Percentiles rank a stretch among this genome's conserved stretches.
These are phyloP conservation scores for Penicillium psychrosexuale DNA, from an alignment of 2,329 filamentous ascomycete species.

Conservation along the genomic window DNA sequence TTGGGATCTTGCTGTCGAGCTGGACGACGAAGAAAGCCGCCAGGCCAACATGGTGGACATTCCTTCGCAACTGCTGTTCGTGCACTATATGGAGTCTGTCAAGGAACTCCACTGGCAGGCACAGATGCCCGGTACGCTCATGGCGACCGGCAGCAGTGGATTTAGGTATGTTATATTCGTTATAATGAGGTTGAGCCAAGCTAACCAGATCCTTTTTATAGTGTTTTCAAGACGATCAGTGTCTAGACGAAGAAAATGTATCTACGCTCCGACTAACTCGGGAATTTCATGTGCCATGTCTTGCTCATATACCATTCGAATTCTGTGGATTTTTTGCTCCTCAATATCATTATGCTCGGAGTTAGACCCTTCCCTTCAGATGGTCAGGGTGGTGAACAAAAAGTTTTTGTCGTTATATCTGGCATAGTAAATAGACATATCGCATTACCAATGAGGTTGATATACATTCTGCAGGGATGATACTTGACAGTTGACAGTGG, in stretches of 20 bases:
- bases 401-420: slow-evolving; percentile 11
- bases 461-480: not conserved
- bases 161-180: slow-evolving; percentile 59
- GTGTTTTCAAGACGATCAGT: slow-evolving; percentile 79
- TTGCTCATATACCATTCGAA: slow-evolving; percentile 28
- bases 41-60: slow-evolving; percentile 85
- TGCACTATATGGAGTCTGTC: slow-evolving; percentile 91
- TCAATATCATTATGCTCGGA: slow-evolving; percentile 17
- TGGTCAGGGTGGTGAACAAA: slow-evolving; percentile 15
- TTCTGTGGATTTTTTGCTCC: slow-evolving; percentile 17
- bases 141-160: slow-evolving; percentile 82
- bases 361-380: slow-evolving; percentile 15
- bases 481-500: not conserved
- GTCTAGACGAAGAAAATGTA: slow-evolving; percentile 50
- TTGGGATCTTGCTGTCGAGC: slow-evolving; percentile 94
- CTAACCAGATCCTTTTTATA: slow-evolving; percentile 35
- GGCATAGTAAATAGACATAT: slow-evolving; percentile 11
- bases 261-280: slow-evolving; percentile 10
- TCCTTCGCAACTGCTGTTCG: slow-evolving; percentile 90
- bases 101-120: slow-evolving; percentile 98
- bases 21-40: slow-evolving; percentile 94
- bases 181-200: not conserved
- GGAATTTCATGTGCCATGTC: slow-evolving; percentile 28
- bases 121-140: slow-evolving; percentile 84
- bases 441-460: not conserved